Base-by-base conservation (phyloP, 306 rosid species). In the Vigna angularis region DNA sequence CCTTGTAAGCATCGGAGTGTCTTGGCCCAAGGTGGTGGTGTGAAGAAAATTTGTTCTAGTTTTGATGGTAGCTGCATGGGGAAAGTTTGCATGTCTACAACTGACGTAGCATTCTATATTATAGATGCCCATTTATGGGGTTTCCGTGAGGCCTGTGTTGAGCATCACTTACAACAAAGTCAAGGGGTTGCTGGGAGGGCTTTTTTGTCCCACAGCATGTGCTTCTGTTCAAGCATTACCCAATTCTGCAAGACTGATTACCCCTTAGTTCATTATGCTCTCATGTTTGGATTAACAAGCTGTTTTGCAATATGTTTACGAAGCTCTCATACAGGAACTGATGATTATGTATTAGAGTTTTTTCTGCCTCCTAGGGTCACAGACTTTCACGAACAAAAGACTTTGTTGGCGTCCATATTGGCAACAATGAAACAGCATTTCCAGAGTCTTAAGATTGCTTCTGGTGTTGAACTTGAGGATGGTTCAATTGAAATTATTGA, bases 161-260 rank as follows among this genome's bases (percentile, higher is more conserved):
- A 93, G 85, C 98, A 93, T 83, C 98, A 95, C 88, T 83, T 95
- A 17, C 96, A 89, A 83, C 93, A 91, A 65, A 94, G 96, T 71
- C 97, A 96, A 83, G 99, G 99, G 44, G 97, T 96, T 85, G 88
- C 96, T 17, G 99, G 99, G 79, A 85, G 89, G 81, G 97, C 98
- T 4, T 96, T 89, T 82, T 83, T 67, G 58, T 91, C 98, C 56
- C 90, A 78, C 22, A 78, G 76, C 81, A 84, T 87, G 72, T 86
- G 94, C 89, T 96, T 90, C 87, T 88, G 90, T 22, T 47, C 85
- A 50, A 90, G 91, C 83, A 86, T 96, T 76, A 87, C 96, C 51
- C 93, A 75, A 45, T 96, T 96, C 87, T 76, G 91, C 93, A 96
- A 96, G 83, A 86, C 64, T 57, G 94, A 96, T 72, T 96, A 93